Evolutionary conservation across 441 rosid genomes (phyloP).

Genomic region (Metrosideros polymorpha): DNA sequence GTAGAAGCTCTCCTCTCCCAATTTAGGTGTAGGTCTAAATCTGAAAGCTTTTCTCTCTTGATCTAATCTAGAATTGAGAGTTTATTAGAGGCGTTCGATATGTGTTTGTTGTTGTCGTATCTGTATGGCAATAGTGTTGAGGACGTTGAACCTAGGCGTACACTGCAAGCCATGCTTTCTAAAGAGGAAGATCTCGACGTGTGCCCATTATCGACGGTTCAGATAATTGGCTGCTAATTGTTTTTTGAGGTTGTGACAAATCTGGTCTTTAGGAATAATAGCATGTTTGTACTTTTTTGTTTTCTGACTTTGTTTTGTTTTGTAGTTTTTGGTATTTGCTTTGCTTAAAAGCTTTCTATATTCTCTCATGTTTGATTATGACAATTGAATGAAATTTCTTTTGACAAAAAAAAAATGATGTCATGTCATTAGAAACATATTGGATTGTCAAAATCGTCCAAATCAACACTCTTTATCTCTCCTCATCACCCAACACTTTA

Average conservation of each 20-base stretch:
- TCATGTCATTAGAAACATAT: fast-evolving
- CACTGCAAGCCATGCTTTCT: fast-evolving
- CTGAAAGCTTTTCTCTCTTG: neutral
- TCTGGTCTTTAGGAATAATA: no score
- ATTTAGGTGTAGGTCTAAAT: neutral
- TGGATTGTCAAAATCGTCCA: neutral
- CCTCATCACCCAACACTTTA: neutral
- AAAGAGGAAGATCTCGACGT: neutral
- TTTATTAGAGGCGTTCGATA: neutral
- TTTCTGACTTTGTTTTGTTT: no score
- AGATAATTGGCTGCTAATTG: neutral
- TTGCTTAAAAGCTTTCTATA: no score
- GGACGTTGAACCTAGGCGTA: neutral
- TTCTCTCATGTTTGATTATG: no score
- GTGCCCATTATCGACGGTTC: neutral
- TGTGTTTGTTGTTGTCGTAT: neutral
- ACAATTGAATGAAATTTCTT: no score
- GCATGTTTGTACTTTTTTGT: no score
- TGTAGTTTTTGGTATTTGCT: no score
- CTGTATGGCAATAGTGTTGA: fast-evolving
- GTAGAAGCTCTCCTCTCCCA: neutral
- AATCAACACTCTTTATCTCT: neutral
- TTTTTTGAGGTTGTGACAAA: no score
- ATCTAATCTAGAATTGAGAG: neutral
- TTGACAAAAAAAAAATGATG: no score